phyloP scores from a whole-genome alignment of 2,329 filamentous ascomycete genomes.

The Onygenales sp. region DNA sequence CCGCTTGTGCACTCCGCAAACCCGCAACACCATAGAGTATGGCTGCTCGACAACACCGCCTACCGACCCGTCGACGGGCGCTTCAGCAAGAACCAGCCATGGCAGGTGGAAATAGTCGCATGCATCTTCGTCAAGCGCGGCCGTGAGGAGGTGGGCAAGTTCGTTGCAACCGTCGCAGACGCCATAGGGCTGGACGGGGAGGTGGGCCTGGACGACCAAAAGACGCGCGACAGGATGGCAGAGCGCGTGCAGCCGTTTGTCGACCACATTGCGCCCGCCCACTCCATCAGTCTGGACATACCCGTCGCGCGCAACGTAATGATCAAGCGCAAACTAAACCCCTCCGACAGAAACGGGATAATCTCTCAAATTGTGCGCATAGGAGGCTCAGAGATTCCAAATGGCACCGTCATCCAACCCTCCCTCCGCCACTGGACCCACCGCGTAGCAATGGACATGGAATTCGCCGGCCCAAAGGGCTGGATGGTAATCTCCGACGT shows the following conservation, averaged over 20 bases:
- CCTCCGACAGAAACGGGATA: slow-evolving; percentile 63
- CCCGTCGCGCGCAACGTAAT: slow-evolving; percentile 38
- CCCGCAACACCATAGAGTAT: slow-evolving; percentile 61
- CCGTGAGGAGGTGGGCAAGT: slow-evolving; percentile 55
- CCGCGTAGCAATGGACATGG: slow-evolving; percentile 57
- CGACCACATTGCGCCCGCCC: slow-evolving; percentile 62
- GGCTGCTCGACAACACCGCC: slow-evolving; percentile 86
- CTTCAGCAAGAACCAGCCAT: slow-evolving; percentile 38
- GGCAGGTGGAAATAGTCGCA: slow-evolving; percentile 75
- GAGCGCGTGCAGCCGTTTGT: slow-evolving; percentile 55
- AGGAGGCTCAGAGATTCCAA: slow-evolving; percentile 28
- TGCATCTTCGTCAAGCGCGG: slow-evolving; percentile 69
- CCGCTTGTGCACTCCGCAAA: slow-evolving; percentile 53
- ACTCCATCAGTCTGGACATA: slow-evolving; percentile 57
- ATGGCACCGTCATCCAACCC: slow-evolving; percentile 40
- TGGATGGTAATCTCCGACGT: slow-evolving; percentile 85
- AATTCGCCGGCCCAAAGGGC: slow-evolving; percentile 65
- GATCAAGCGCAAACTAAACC: slow-evolving; percentile 50
- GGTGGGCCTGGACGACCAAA: slow-evolving; percentile 34
- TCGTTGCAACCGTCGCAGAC: slow-evolving; percentile 61
- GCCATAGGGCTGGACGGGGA: slow-evolving; percentile 57
- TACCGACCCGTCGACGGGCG: slow-evolving; percentile 43
- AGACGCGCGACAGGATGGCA: slow-evolving; percentile 55
- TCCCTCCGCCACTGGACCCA: slow-evolving; percentile 17
- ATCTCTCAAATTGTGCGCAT: slow-evolving; percentile 53